Conservation (phyloP, 768 basidiomycete genomes). For the Symmetrospora coprosmae region DNA sequence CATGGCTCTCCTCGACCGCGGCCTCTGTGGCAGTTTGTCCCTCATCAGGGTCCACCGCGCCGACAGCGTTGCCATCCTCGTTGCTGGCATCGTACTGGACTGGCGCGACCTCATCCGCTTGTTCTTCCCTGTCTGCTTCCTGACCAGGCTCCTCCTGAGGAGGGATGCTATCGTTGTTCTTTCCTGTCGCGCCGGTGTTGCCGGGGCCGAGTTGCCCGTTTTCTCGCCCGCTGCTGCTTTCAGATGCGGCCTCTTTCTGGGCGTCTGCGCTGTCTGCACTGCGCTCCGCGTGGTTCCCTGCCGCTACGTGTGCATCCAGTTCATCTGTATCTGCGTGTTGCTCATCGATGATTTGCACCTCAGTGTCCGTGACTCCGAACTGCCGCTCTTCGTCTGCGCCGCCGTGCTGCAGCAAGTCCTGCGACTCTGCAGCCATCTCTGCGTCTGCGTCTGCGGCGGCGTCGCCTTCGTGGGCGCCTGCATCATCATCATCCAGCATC, state of each 20-base stretch:
- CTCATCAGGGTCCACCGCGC: background rate
- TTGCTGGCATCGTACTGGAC: background rate
- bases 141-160: no score
- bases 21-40: background rate
- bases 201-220: no score
- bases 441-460: background rate
- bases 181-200: no score
- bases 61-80: background rate
- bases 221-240: no score
- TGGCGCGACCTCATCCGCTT: background rate
- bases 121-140: background rate
- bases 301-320: background rate
- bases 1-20: background rate
- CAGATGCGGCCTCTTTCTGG: background rate
- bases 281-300: background rate
- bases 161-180: no score
- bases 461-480: background rate
- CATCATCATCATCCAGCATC: background rate
- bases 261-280: background rate
- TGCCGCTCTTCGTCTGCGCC: background rate
- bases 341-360: background rate
- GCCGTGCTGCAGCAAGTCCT: background rate
- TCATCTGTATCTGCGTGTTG: background rate
- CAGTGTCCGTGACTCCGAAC: background rate
- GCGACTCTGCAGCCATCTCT: constrained; percentile 17